Conservation (phyloP, 441 rosid species). For the Daphne laureola region DNA sequence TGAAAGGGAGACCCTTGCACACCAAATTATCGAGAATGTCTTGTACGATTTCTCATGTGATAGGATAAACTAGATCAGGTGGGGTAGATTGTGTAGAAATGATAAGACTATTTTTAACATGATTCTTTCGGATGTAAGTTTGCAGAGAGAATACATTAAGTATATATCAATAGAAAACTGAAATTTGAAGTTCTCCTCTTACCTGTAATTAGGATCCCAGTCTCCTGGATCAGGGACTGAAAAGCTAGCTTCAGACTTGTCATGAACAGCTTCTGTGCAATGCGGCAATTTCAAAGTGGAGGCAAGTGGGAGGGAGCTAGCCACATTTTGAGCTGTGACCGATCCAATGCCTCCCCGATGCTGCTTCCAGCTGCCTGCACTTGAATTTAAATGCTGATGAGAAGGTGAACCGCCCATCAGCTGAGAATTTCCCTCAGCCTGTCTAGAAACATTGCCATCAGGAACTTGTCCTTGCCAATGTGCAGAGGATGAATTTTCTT, state of each 20-base stretch:
- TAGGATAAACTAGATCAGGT: no score
- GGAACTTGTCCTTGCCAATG: constrained; percentile 66
- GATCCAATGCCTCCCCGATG: constrained; percentile 49
- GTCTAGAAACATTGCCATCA: constrained; percentile 44
- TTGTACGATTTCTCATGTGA: no score
- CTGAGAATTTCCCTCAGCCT: constrained; percentile 52
- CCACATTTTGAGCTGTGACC: constrained; percentile 34
- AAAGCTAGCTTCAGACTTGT: constrained; percentile 41
- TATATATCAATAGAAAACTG: not conserved
- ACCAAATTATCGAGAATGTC: no score
- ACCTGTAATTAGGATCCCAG: constrained; percentile 99
- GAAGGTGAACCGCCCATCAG: constrained; percentile 43
- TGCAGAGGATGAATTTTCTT: constrained; percentile 49
- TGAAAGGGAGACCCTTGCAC: no score
- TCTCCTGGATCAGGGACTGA: constrained; percentile 94
- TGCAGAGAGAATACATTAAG: no score
- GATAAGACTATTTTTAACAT: no score
- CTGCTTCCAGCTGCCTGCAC: constrained; percentile 45
- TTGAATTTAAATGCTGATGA: constrained; percentile 45
- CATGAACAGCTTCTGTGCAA: constrained; percentile 38
- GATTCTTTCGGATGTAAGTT: no score
- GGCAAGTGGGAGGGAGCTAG: constrained; percentile 38
- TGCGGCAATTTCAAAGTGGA: constrained; percentile 35
- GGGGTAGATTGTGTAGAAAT: no score
- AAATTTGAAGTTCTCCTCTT: constrained; percentile 15